Evolutionary conservation across 441 rosid species (phyloP).

Genomic region (Aquilaria agallochum): DNA sequence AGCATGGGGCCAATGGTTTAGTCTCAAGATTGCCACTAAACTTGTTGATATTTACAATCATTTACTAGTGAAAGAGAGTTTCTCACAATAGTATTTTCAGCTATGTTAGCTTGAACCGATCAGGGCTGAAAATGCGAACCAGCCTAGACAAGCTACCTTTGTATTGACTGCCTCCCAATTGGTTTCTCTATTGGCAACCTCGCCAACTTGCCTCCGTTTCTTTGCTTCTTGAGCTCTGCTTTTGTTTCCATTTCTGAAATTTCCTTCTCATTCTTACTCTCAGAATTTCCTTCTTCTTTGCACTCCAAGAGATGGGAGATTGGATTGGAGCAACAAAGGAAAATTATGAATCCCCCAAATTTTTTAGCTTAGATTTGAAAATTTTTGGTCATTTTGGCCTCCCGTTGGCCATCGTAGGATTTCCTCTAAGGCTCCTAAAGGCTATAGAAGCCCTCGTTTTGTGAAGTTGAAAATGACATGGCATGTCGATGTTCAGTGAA

Average conservation of each 20-base stretch:
- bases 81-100: no score
- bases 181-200: conserved; percentile 96
- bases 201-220: conserved; percentile 60
- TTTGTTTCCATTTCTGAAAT: conserved; percentile 93
- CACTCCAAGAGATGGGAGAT: conserved; percentile 59
- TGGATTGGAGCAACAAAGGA: conserved; percentile 43
- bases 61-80: no score
- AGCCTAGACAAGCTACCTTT: no score
- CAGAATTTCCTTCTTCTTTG: conserved; percentile 56
- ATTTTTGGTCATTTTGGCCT: conserved; percentile 28
- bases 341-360: conserved; percentile 34
- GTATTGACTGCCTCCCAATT: conserved; percentile 60
- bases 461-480: conserved; percentile 91
- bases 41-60: no score
- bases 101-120: no score
- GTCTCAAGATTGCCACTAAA: no score
- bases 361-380: conserved; percentile 47
- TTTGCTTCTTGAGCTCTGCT: conserved; percentile 83
- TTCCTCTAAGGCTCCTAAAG: conserved; percentile 91
- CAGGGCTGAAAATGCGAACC: no score
- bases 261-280: conserved; percentile 68
- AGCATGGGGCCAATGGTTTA: no score
- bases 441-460: conserved; percentile 89
- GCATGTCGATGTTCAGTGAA: conserved; percentile 97
- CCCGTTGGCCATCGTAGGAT: conserved; percentile 76